Base-by-base conservation (phyloP, 2,329 filamentous ascomycete genomes). In the Stagonosporopsis cucurbitacearum region DNA sequence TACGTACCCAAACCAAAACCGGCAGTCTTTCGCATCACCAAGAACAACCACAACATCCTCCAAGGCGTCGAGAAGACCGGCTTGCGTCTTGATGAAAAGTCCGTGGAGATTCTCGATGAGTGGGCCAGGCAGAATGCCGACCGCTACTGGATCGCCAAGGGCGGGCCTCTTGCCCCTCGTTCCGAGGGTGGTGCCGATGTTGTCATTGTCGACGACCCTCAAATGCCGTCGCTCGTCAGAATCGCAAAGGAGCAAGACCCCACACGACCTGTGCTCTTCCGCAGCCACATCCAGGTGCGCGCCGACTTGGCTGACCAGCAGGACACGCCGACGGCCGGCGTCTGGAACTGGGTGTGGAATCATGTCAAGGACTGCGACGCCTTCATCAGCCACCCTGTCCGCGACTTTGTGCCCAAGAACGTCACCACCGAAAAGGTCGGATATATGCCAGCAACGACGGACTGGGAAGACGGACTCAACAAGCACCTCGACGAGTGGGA, bases 41-140 rank as follows among this genome's bases (percentile, higher is more conserved):
- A 95, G 78, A 92, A 89, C 63, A 89, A 92, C 65, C 91, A 95
- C 83, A 95, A 95, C 75, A 93, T 94, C 61, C 85, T 95, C 2
- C 91, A 95, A 76, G 91, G 90, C 8, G 90, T 93, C 37, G 86
- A 82, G 23, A 33, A 52, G 15, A 84, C 86, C 0, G 82, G 84
- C 2, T 83, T 90, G 63, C 82, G 85, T n/a, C 80, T 94, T 28
- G 85, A 82, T 0, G 64, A 79, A 1, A 83, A 88, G 2, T 84
- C 90, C 54, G 86, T 87, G 65, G 72, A 78, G 1, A 76, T 80
- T n/a, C 84, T 94, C 47, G 83, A 82, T 9, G 83, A 86, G 42
- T 95, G 91, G 91, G 88, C 90, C 53, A 77, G 81, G 12, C 84
- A 89, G 12, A 94, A 94, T 72, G 88, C 90, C 5, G 81, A 86